Evolutionary conservation across 192 early-diverging fungal genomes (phyloP), one percentile per base, ranked within the genome.

Genomic region (Coemansia sp.): DNA sequence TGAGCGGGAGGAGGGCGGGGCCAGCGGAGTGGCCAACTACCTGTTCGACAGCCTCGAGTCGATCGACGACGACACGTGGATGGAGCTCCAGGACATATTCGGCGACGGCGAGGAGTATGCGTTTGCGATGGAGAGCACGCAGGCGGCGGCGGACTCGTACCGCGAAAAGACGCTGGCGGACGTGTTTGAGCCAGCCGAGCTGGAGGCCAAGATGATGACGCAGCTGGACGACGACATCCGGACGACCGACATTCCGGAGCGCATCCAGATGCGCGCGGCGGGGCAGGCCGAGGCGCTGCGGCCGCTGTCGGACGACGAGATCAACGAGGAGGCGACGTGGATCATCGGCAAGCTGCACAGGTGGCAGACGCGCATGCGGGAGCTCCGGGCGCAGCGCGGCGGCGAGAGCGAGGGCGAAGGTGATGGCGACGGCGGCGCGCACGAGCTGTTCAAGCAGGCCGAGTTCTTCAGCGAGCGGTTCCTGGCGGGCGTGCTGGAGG

Each of bases 101-200:
- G 96, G 94, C 29, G 92, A 91, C 61, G 94, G 94, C 67, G 87
- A 79, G n/a, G 94, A 98, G 39, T 98, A 98, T 65, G 89, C 84
- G 15, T 72, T 77, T 86, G 80, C 75, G 65, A 78, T 85, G 79
- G 74, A 85, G 54, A 59, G 31, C 35, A 59, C 65, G 7, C 46
- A 35, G 11, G 42, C 51, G 11, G 65, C 60, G 11, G 56, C 49
- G 24, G 70, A 71, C 27, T 51, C 46, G 65, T 77, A 57, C 37
- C 79, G 70, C 73, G 81, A 76, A 60, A 68, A 54, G 57, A 74
- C 71, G 35, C 71, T 73, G 41, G 70, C 67, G 10, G 76, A 83
- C 17, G 62, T 84, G 59, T 87, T 93, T 66, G 95, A 97, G 74
- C 96, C 95, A 3, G 89, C 89, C 27, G 94, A 94, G 76, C 81